Conservation (phyloP, 495 filamentous ascomycete species). For the Aspergillus asperescens region DNA sequence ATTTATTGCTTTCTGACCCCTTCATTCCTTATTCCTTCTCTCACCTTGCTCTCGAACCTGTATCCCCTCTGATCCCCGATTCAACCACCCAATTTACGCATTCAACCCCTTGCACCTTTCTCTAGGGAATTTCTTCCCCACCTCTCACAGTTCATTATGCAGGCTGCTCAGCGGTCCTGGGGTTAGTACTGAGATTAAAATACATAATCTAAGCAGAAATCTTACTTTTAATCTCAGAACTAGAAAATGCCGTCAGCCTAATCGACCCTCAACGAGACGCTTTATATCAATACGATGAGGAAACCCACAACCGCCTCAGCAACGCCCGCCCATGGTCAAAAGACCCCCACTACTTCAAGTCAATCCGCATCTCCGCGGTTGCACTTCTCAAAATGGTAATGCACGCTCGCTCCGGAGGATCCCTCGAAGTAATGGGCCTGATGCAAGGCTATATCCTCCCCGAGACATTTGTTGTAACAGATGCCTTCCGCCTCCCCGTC, state of each 20-base stretch:
- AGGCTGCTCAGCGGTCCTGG: constrained; percentile 57
- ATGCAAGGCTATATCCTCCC: constrained; percentile 90
- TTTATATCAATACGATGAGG: constrained; percentile 75
- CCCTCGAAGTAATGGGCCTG: constrained; percentile 93
- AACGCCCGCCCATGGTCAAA: constrained; percentile 69
- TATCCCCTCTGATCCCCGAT: too few species aligned
- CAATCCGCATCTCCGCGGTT: constrained; percentile 86
- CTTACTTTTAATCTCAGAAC: constrained; percentile 53
- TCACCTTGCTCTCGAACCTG: not conserved
- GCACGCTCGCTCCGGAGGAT: constrained; percentile 91
- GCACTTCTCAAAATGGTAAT: constrained; percentile 99
- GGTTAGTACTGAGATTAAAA: constrained; percentile 32
- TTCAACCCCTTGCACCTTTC: not conserved
- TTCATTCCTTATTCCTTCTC: not conserved
- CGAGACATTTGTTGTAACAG: constrained; percentile 85
- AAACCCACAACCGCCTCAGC: constrained; percentile 53
- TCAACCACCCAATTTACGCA: not conserved
- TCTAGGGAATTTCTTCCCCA: not conserved
- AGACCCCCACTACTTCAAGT: constrained; percentile 87
- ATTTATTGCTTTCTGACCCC: not conserved
- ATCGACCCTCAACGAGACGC: constrained; percentile 84
- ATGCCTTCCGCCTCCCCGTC: constrained; percentile 90
- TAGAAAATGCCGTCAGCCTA: constrained; percentile 78
- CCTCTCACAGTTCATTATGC: constrained; percentile 23
- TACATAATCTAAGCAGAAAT: not conserved